These are phyloP conservation scores for Aspergillus asperescens DNA, from an alignment of 495 filamentous ascomycete species.

Conservation along the genomic window DNA sequence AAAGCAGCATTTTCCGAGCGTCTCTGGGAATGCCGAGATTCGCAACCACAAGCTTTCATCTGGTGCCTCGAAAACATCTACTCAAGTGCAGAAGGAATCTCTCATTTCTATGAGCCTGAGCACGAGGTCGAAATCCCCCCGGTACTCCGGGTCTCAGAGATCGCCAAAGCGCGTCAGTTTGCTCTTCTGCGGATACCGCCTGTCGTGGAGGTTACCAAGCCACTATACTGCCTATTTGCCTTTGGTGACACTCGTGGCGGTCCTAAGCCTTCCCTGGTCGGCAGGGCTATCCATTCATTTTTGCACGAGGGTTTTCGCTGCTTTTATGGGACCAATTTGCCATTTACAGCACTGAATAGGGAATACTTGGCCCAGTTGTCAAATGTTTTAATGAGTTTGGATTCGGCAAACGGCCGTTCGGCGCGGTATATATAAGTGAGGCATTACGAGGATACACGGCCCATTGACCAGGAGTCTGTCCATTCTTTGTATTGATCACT, in stretches of 20 bases:
- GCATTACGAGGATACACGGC: too few species aligned
- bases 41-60: neutral
- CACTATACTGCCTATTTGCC: neutral
- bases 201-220: neutral
- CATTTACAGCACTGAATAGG: neutral
- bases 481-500: too few species aligned
- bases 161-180: neutral
- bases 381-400: neutral
- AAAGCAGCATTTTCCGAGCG: neutral
- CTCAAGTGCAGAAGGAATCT: neutral
- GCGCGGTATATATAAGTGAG: too few species aligned
- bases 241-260: neutral
- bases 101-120: neutral
- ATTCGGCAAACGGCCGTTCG: too few species aligned
- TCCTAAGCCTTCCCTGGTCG: neutral
- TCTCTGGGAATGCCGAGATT: neutral
- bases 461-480: too few species aligned
- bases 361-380: neutral
- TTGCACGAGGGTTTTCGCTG: neutral
- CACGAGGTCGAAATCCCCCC: neutral
- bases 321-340: neutral
- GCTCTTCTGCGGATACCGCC: neutral
- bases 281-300: neutral
- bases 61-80: neutral
- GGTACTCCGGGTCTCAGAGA: neutral